A percentile compares a stretch with the other conserved stretches of the same genome.
Evolutionary conservation across 1,284 basidiomycete genomes (phyloP).

Genomic region (Ceratobasidium sp.): DNA sequence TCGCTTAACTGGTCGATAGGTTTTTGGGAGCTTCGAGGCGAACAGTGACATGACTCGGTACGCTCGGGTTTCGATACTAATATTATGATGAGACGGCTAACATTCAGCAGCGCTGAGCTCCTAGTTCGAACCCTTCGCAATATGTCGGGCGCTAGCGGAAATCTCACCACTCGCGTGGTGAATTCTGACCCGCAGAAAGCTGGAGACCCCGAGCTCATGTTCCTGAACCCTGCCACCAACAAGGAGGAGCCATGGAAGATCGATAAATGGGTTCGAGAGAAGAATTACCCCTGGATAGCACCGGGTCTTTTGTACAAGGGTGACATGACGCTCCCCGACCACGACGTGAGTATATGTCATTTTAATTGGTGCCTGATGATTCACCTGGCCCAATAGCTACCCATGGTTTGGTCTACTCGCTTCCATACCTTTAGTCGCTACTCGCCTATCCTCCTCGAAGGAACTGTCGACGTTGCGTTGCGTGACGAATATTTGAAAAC

Average conservation of each 20-base stretch:
- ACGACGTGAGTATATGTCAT: neutral
- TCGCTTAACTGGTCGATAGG: neutral
- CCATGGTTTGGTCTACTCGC: neutral
- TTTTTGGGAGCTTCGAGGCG: neutral
- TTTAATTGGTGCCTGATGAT: neutral
- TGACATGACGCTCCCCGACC: neutral
- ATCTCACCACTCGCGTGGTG: neutral
- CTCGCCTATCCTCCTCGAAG: neutral
- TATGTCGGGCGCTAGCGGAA: neutral
- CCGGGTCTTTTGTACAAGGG: neutral
- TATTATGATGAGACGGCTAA: too few relatives aligned
- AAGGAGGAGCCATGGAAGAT: neutral
- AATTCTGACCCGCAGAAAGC: neutral
- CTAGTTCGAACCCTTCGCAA: neutral
- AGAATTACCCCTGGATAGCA: neutral
- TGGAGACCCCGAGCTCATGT: neutral
- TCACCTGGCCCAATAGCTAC: neutral
- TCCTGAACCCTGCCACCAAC: neutral
- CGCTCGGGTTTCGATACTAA: neutral
- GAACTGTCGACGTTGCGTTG: neutral
- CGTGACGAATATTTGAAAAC: neutral
- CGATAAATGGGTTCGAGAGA: neutral
- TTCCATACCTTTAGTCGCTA: neutral
- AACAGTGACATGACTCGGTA: neutral
- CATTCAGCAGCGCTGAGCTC: neutral